A percentile compares a stretch with the other conserved stretches of the same genome.
phyloP scores from a whole-genome alignment of 331 rosid species.

The Rosa hybrid region DNA sequence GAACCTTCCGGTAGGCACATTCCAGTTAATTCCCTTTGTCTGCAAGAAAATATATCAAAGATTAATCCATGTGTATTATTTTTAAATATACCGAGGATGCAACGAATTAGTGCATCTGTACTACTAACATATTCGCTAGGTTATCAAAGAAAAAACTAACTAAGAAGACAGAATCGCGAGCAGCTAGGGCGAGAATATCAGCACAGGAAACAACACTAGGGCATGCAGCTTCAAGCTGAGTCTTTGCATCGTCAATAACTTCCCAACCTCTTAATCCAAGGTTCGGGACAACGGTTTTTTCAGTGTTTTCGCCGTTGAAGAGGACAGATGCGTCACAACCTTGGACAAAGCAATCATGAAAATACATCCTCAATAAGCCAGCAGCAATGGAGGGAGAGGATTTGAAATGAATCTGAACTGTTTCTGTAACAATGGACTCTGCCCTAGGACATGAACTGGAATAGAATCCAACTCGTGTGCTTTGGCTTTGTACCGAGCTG shows the following conservation, averaged over 20 bases:
- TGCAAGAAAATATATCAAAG: constrained; percentile 19
- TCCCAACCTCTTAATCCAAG: constrained; percentile 40
- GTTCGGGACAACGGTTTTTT: constrained; percentile 36
- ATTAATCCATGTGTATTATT: neutral
- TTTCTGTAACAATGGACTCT: constrained; percentile 59
- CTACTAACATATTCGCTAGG: neutral
- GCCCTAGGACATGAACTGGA: constrained; percentile 51
- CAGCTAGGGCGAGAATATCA: constrained; percentile 61
- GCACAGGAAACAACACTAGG: constrained; percentile 71
- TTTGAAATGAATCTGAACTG: constrained; percentile 45
- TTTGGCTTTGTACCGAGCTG: constrained; percentile 47
- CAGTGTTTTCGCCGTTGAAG: constrained; percentile 45
- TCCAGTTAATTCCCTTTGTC: constrained; percentile 49
- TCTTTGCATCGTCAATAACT: constrained; percentile 58
- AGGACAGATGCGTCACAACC: constrained; percentile 88
- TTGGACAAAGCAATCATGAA: constrained; percentile 79
- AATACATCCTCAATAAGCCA: constrained; percentile 72
- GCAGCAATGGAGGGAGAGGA: constrained; percentile 57
- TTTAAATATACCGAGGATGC: neutral
- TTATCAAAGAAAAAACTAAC: constrained; percentile 17
- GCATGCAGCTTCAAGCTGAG: constrained; percentile 54
- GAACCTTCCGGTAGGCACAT: constrained; percentile 63
- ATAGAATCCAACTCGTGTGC: constrained; percentile 63
- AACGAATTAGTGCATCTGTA: neutral
- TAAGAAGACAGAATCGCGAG: constrained; percentile 54